phyloP scores from a whole-genome alignment of 257 asterid genomes.

The Solanum appendiculatum region DNA sequence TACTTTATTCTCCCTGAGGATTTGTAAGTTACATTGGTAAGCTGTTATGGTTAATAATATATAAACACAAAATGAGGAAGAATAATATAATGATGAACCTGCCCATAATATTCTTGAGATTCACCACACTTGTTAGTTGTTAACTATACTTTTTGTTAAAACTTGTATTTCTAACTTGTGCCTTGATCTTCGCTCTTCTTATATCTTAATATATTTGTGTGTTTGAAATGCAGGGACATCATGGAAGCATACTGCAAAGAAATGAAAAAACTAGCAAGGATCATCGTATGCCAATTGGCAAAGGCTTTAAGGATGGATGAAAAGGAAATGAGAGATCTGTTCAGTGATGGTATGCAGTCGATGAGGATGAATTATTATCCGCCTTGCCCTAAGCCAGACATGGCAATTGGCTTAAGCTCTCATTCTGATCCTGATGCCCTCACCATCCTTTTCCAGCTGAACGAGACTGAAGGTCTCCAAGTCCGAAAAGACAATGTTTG shows the following conservation, averaged over 20 bases:
- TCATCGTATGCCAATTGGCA: constrained; percentile 21
- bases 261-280: constrained; percentile 19
- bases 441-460: constrained; percentile 44
- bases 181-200: background rate
- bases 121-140: background rate
- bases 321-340: constrained; percentile 16
- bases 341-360: constrained; percentile 34
- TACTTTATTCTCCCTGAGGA: background rate
- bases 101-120: background rate
- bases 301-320: constrained; percentile 31
- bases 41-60: background rate
- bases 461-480: constrained; percentile 42
- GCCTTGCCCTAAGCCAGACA: constrained; percentile 48
- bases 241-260: constrained; percentile 25
- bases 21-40: background rate
- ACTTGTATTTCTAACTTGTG: background rate
- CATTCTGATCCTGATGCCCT: constrained; percentile 50
- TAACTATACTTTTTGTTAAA: background rate
- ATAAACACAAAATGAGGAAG: background rate
- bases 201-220: background rate
- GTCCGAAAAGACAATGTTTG: constrained; percentile 31
- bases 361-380: constrained; percentile 48
- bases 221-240: constrained; percentile 18
- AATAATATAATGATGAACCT: background rate
- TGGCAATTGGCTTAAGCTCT: constrained; percentile 32